Percentiles rank a stretch among this genome's conserved stretches.
Conservation (phyloP, 192 early-diverging fungal genomes). For the Ramicandelaber brevisporus region DNA sequence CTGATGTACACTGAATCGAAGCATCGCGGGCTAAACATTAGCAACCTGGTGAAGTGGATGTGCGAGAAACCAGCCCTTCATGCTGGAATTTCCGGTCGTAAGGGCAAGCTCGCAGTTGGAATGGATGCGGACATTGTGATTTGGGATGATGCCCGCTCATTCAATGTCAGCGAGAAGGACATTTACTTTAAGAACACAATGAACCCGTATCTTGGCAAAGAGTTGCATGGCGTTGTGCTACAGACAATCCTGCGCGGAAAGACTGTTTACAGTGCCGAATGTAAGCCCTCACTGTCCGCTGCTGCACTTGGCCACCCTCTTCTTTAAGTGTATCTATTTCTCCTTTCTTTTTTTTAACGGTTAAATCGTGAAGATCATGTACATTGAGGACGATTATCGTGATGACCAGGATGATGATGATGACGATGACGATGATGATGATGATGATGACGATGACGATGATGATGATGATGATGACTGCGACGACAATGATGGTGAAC, state of each 20-base stretch:
- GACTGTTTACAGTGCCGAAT: slow-evolving; percentile 17
- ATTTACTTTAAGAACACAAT: slow-evolving; percentile 65
- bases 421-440: no score
- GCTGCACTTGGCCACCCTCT: no score
- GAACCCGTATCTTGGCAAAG: slow-evolving; percentile 39
- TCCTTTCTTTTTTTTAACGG: no score
- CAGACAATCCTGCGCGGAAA: slow-evolving; percentile 44
- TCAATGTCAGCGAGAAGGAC: slow-evolving; percentile 24
- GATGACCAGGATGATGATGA: no score
- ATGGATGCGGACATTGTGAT: slow-evolving; percentile 55
- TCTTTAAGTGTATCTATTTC: no score
- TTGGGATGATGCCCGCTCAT: slow-evolving; percentile 40
- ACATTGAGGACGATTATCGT: no score
- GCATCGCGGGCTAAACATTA: slow-evolving; percentile 27
- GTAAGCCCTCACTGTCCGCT: no score
- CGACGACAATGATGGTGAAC: no score
- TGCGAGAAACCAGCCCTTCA: slow-evolving; percentile 36
- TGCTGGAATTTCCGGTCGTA: slow-evolving; percentile 25
- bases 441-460: no score
- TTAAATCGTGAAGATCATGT: no score
- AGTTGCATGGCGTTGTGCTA: slow-evolving; percentile 32
- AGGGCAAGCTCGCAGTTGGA: slow-evolving; percentile 42
- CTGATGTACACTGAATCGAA: slow-evolving; percentile 52
- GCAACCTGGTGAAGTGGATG: slow-evolving; percentile 31
- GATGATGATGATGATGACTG: no score